Evolutionary conservation across 2,329 filamentous ascomycete genomes (phyloP).

Genomic region (Sclerotinia trifoliorum): DNA sequence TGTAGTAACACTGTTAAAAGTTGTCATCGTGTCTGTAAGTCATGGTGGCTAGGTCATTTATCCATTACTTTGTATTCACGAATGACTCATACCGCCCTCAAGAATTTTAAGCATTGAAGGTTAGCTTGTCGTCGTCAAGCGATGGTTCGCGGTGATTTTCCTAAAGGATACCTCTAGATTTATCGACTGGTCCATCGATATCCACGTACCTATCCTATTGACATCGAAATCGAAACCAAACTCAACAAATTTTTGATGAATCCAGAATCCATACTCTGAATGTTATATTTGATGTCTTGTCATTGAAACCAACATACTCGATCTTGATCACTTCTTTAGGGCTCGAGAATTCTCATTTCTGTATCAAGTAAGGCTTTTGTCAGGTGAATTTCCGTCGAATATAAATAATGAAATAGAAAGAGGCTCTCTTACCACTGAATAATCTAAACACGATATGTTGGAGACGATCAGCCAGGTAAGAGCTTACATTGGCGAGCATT

Average conservation of each 20-base stretch:
- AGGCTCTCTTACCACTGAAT: not conserved
- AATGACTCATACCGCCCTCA: no score
- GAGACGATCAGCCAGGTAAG: not conserved
- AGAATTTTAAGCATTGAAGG: no score
- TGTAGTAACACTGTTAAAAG: no score
- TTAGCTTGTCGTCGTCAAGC: no score
- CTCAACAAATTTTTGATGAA: not conserved
- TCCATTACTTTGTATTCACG: no score
- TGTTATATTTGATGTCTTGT: not conserved
- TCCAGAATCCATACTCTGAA: not conserved
- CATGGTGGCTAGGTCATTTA: no score
- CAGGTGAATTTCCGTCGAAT: not conserved
- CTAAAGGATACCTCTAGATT: no score
- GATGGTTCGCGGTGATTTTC: no score
- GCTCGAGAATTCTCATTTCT: not conserved
- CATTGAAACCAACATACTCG: not conserved
- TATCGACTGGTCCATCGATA: no score
- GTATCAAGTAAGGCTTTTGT: not conserved
- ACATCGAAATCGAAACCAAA: no score
- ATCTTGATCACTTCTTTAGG: not conserved
- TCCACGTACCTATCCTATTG: no score
- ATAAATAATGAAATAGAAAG: not conserved
- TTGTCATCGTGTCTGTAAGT: no score
- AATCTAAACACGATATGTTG: not conserved
- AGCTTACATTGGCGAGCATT: not conserved